Conservation (phyloP, 2,329 filamentous ascomycete genomes). For the Hymenoscyphus occultus region DNA sequence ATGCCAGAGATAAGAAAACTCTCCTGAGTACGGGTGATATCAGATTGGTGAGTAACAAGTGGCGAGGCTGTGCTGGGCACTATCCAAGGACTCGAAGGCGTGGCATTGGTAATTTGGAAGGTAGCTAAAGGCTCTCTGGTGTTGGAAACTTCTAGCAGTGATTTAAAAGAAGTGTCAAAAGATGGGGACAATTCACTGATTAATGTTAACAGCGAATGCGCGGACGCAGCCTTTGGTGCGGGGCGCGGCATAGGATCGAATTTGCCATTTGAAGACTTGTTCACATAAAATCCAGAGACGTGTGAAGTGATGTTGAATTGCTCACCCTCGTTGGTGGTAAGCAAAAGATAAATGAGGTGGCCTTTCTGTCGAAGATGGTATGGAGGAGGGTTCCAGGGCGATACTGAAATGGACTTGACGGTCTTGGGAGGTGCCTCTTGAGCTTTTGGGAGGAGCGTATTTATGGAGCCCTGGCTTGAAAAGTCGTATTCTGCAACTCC, state of each 20-base stretch:
- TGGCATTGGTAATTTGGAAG: constrained; percentile 93
- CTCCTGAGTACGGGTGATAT: constrained; percentile 88
- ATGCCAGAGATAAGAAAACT: constrained; percentile 85
- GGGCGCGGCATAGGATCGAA: constrained; percentile 86
- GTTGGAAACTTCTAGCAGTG: constrained; percentile 81
- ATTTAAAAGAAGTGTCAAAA: constrained; percentile 72
- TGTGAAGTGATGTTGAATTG: constrained; percentile 91
- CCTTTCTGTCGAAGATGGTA: constrained; percentile 87
- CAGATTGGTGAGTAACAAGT: constrained; percentile 69
- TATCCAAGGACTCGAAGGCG: constrained; percentile 88
- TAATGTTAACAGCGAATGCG: constrained; percentile 83
- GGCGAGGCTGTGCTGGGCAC: constrained; percentile 67
- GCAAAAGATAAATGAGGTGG: constrained; percentile 84
- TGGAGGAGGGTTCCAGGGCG: constrained; percentile 94
- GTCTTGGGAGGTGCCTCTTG: constrained; percentile 77
- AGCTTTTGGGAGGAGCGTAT: constrained; percentile 66
- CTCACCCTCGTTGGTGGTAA: constrained; percentile 91
- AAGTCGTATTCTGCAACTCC: constrained; percentile 75
- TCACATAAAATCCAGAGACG: constrained; percentile 93
- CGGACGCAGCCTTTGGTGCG: constrained; percentile 71
- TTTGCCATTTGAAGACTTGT: constrained; percentile 91
- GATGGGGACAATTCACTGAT: constrained; percentile 78
- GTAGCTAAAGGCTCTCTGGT: constrained; percentile 83
- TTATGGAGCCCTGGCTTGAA: constrained; percentile 62
- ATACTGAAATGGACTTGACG: constrained; percentile 82